phyloP scores from a whole-genome alignment of 2,329 filamentous ascomycete genomes.

The Cryphonectria naterciae region DNA sequence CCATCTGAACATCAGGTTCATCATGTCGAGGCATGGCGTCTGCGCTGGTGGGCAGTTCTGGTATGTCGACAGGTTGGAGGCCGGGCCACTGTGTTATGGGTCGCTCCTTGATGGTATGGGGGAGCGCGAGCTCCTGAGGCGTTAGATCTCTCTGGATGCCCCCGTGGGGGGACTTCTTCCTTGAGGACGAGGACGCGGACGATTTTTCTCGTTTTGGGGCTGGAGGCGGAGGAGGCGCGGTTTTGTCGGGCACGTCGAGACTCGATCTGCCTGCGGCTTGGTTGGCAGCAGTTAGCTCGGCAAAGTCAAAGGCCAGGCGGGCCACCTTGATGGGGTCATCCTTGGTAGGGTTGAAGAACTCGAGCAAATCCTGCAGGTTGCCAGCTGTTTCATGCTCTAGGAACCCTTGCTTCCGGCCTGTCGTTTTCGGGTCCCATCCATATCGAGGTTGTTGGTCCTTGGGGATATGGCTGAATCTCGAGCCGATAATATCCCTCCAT shows the following conservation, averaged over 20 bases:
- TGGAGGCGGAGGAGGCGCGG: slow-evolving; percentile 24
- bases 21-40: slow-evolving; percentile 15
- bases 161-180: slow-evolving; percentile 19
- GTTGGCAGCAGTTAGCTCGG: slow-evolving; percentile 38
- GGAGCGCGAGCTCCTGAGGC: slow-evolving; percentile 20
- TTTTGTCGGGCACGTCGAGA: slow-evolving; percentile 22
- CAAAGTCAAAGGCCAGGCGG: slow-evolving; percentile 61
- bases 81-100: slow-evolving; percentile 27
- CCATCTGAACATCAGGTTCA: slow-evolving; percentile 18
- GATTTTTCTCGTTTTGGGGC: slow-evolving; percentile 27
- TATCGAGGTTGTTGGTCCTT: slow-evolving; percentile 58
- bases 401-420: slow-evolving; percentile 60
- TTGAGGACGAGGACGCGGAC: slow-evolving; percentile 14
- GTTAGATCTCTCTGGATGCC: neutral
- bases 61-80: slow-evolving; percentile 13
- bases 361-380: slow-evolving; percentile 66
- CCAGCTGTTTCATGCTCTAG: slow-evolving; percentile 66
- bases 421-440: slow-evolving; percentile 62
- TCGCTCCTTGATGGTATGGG: slow-evolving; percentile 20
- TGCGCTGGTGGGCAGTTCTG: slow-evolving; percentile 21
- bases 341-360: slow-evolving; percentile 64
- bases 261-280: slow-evolving; percentile 20
- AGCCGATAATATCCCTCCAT: slow-evolving; percentile 61
- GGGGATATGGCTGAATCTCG: slow-evolving; percentile 49
- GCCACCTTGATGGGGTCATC: slow-evolving; percentile 62